A percentile compares a stretch with the other conserved stretches of the same genome.
These are phyloP conservation scores for Entomortierella chlamydospora DNA, from an alignment of 192 early-diverging fungal species.

Conservation along the genomic window DNA sequence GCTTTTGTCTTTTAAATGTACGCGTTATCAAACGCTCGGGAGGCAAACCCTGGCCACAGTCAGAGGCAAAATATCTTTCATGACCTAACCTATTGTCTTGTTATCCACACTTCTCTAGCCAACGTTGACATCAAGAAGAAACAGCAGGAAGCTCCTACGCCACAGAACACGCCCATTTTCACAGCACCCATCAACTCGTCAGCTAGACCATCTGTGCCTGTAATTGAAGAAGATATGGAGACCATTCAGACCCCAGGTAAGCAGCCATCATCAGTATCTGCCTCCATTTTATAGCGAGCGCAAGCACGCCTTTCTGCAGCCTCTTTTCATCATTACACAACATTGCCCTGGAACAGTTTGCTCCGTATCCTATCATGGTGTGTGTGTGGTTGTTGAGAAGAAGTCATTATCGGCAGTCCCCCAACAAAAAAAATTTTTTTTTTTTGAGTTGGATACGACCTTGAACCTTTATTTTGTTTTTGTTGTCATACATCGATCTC, in stretches of 20 bases:
- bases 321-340: neutral
- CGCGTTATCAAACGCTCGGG: no score
- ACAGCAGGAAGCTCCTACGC: slow-evolving; percentile 67
- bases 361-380: neutral
- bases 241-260: slow-evolving; percentile 55
- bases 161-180: slow-evolving; percentile 73
- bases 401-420: neutral
- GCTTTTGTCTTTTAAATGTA: no score
- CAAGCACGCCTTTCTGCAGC: neutral
- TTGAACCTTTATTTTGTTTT: neutral
- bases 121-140: slow-evolving; percentile 70
- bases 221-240: slow-evolving; percentile 26
- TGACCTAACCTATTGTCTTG: no score
- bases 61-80: no score
- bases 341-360: neutral
- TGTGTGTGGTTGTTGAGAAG: neutral
- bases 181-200: slow-evolving; percentile 62
- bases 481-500: neutral
- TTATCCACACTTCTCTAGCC: slow-evolving; percentile 27
- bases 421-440: slow-evolving; percentile 13
- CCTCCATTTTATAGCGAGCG: neutral
- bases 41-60: no score
- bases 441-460: slow-evolving; percentile 15
- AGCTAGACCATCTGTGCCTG: slow-evolving; percentile 14
- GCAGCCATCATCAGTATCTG: neutral